These are phyloP conservation scores for Hemisphaericaspora xylofermentans DNA, from an alignment of 1,139 yeast species.

Conservation along the genomic window DNA sequence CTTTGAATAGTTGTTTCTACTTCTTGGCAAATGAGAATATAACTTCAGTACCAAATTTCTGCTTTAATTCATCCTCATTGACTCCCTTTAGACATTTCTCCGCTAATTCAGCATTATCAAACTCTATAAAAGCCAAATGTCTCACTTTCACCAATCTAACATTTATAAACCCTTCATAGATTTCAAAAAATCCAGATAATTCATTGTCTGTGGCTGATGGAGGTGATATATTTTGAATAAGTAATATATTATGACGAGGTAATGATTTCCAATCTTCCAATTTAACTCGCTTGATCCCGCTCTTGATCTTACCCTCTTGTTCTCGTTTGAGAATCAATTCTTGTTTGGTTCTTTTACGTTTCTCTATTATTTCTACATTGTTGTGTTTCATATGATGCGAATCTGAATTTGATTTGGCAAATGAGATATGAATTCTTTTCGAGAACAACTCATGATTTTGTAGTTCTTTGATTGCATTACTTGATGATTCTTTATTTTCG, in stretches of 20 bases:
- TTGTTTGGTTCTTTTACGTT: slow-evolving; percentile 15
- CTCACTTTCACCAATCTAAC: slow-evolving; percentile 66
- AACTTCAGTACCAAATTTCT: slow-evolving; percentile 4
- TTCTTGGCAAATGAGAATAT: slow-evolving; percentile 38
- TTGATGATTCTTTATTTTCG: slow-evolving; percentile 42
- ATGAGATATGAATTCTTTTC: slow-evolving; percentile 48
- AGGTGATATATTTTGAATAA: slow-evolving; percentile 64
- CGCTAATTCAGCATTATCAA: slow-evolving; percentile 46
- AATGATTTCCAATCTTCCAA: slow-evolving; percentile 31
- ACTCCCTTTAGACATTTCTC: slow-evolving; percentile 22
- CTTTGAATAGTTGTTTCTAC: too few relatives aligned
- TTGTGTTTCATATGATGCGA: slow-evolving; percentile 15
- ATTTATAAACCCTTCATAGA: slow-evolving; percentile 59
- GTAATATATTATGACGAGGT: slow-evolving; percentile 70
- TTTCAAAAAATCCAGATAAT: slow-evolving; percentile 45
- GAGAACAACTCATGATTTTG: slow-evolving; percentile 51
- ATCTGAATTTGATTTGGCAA: slow-evolving; percentile 53
- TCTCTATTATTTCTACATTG: slow-evolving; percentile 17
- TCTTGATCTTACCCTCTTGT: slow-evolving; percentile 12
- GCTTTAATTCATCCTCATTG: slow-evolving; percentile 10
- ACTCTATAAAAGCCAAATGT: slow-evolving; percentile 80
- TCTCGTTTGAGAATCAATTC: slow-evolving; percentile 12
- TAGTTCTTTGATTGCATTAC: slow-evolving; percentile 45
- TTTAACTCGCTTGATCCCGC: slow-evolving; percentile 9
- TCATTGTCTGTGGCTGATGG: slow-evolving; percentile 31